These are phyloP conservation scores for Hypericum androsaemum DNA, from an alignment of 345 rosid species.

Conservation along the genomic window DNA sequence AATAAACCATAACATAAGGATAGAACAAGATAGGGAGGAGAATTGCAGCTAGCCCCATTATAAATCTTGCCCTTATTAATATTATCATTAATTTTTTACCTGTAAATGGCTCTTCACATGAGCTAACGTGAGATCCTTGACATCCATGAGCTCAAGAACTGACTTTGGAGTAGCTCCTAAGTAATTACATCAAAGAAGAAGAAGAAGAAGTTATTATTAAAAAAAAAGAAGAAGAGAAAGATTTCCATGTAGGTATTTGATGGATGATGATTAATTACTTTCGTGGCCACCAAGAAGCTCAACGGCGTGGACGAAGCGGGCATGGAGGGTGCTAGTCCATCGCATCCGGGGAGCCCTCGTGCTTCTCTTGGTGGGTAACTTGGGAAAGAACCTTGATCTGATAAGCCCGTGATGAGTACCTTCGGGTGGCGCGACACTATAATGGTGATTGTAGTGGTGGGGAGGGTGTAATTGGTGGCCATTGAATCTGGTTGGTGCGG, in stretches of 20 bases:
- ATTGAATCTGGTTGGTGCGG: background rate
- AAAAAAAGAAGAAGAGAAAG: background rate
- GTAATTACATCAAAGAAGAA: background rate
- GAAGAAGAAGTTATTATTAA: background rate
- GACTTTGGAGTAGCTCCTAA: conserved; percentile 79
- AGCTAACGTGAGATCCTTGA: conserved; percentile 61
- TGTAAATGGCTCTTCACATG: conserved; percentile 86
- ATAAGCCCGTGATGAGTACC: conserved; percentile 19
- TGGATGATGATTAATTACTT: conserved; percentile 18
- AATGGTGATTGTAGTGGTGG: conserved; percentile 8
- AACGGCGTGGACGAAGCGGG: conserved; percentile 38
- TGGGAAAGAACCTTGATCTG: conserved; percentile 47
- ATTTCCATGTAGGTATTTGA: background rate
- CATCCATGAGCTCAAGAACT: conserved; percentile 74
- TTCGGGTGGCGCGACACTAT: background rate
- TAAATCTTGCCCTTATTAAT: conserved; percentile 18
- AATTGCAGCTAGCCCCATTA: conserved; percentile 20
- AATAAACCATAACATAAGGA: too few species aligned
- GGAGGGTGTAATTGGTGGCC: background rate
- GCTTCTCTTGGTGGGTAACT: conserved; percentile 40
- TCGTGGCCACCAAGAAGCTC: conserved; percentile 50
- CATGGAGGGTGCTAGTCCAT: conserved; percentile 43
- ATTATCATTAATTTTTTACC: conserved; percentile 24
- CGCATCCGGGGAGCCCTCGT: conserved; percentile 77
- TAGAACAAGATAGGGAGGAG: too few species aligned